Evolutionary conservation across 495 filamentous ascomycete genomes (phyloP).

Genomic region (Neurospora sp.): DNA sequence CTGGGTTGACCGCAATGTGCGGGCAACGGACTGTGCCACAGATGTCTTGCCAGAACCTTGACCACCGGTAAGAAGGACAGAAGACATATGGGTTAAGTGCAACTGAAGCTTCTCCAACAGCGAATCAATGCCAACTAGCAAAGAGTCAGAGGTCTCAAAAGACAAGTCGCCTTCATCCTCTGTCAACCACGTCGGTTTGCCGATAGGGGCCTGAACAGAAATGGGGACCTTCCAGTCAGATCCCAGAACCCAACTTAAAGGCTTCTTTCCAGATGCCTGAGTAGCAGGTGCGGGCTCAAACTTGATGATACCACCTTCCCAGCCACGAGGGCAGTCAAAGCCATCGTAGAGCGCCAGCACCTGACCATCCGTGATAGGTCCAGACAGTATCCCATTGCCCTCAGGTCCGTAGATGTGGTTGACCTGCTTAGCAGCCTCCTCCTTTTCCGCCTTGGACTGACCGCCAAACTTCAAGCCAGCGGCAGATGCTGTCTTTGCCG

Average conservation of each 20-base stretch:
- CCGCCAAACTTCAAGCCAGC: constrained; percentile 79
- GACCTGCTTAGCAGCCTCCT: constrained; percentile 52
- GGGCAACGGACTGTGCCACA: constrained; percentile 50
- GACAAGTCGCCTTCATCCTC: constrained; percentile 41
- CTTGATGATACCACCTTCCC: constrained; percentile 68
- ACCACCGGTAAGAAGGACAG: constrained; percentile 78
- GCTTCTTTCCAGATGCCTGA: constrained; percentile 36
- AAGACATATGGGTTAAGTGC: constrained; percentile 73
- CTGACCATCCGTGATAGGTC: constrained; percentile 83
- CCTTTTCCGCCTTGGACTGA: constrained; percentile 64
- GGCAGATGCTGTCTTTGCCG: constrained; percentile 38
- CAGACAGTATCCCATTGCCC: constrained; percentile 58
- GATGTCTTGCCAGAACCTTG: constrained; percentile 84
- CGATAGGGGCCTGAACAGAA: constrained; percentile 59
- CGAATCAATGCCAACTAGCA: constrained; percentile 77
- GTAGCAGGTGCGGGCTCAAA: constrained; percentile 50
- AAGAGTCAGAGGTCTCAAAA: constrained; percentile 38
- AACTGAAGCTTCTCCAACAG: constrained; percentile 58
- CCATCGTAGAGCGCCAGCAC: constrained; percentile 43
- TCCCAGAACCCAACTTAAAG: constrained; percentile 64
- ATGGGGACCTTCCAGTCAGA: constrained; percentile 61
- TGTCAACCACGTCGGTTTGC: constrained; percentile 43
- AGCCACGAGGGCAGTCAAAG: constrained; percentile 32
- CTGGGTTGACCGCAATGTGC: constrained; percentile 50
- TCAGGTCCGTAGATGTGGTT: constrained; percentile 44